phyloP scores from a whole-genome alignment of 257 asterid genomes.

The Scutellaria barbata region DNA sequence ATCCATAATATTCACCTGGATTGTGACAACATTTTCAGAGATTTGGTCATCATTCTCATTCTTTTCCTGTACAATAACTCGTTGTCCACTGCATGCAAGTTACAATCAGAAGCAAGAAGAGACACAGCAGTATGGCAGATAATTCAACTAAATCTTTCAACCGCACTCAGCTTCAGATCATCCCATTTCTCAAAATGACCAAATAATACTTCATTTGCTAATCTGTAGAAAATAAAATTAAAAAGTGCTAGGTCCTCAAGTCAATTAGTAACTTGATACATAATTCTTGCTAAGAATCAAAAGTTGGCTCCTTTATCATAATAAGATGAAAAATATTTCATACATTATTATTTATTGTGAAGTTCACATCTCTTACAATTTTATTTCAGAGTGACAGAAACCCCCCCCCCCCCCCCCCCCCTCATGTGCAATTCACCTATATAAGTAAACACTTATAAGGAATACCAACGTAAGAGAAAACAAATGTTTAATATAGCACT shows the following conservation, averaged over 20 bases:
- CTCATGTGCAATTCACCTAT: neutral
- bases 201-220: constrained; percentile 25
- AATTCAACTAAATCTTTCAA: neutral
- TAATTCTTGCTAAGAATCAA: constrained; percentile 4
- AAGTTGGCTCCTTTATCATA: constrained; percentile 11
- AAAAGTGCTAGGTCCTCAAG: neutral
- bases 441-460: constrained; percentile 1
- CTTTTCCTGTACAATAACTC: constrained; percentile 74
- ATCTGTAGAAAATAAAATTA: neutral
- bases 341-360: neutral
- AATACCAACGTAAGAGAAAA: neutral
- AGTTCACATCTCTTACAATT: neutral
- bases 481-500: neutral
- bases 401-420: too few relatives aligned
- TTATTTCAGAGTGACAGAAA: too few relatives aligned
- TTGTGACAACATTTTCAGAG: constrained; percentile 70
- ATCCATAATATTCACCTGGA: constrained; percentile 60
- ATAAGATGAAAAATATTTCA: neutral
- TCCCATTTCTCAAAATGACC: constrained; percentile 22
- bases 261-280: neutral
- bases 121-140: constrained; percentile 28
- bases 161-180: constrained; percentile 5
- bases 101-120: constrained; percentile 36
- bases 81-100: constrained; percentile 76
- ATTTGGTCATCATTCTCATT: constrained; percentile 51